Conservation (phyloP, 2,329 filamentous ascomycete genomes). For the Venturia nashicola region DNA sequence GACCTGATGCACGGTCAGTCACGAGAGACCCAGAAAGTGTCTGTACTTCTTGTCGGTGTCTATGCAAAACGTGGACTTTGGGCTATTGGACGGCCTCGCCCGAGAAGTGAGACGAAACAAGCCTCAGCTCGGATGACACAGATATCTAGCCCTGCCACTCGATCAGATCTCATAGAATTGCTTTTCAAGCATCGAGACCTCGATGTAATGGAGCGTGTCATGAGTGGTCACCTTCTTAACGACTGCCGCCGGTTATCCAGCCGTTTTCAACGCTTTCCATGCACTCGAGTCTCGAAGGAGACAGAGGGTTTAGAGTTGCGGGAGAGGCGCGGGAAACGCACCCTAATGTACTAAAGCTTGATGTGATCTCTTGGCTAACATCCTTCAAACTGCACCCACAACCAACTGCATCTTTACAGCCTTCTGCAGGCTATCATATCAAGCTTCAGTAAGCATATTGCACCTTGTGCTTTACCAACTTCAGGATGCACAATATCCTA, state of each 20-base stretch:
- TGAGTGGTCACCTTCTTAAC: not conserved
- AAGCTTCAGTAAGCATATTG: no score
- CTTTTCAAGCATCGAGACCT: not conserved
- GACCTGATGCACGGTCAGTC: not conserved
- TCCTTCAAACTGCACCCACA: not conserved
- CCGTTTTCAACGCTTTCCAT: not conserved
- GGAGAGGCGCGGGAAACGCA: not conserved
- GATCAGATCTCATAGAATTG: not conserved
- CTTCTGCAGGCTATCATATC: no score
- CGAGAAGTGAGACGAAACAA: not conserved
- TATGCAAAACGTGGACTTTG: not conserved
- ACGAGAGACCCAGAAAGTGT: not conserved
- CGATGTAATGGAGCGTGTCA: not conserved
- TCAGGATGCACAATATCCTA: not conserved
- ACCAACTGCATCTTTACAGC: not conserved
- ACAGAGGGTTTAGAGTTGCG: not conserved
- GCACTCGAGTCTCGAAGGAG: not conserved
- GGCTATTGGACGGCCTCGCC: not conserved
- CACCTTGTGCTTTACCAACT: not conserved
- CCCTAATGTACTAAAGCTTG: not conserved
- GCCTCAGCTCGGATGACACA: not conserved
- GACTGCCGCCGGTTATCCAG: not conserved
- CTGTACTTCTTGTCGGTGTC: not conserved
- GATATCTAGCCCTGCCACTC: no score
- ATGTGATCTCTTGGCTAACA: not conserved